Evolutionary conservation across 176 grass and related monocot species (phyloP).

Genomic region (Themeda triandra): DNA sequence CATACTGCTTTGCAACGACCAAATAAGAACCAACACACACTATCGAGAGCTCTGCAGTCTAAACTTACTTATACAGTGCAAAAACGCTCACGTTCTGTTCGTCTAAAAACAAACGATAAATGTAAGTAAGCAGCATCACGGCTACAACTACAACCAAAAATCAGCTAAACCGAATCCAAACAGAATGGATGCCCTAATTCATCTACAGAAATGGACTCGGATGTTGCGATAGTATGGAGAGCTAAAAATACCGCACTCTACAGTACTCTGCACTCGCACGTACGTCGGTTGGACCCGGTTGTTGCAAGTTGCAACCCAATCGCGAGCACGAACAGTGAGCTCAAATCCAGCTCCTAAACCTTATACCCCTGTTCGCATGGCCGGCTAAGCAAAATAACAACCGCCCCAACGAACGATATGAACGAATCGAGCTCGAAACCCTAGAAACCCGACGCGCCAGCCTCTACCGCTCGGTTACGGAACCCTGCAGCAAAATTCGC

Average conservation of each 20-base stretch:
- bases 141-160: neutral
- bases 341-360: neutral
- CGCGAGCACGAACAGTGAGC: neutral
- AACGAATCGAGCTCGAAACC: slow-evolving; percentile 17
- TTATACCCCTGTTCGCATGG: neutral
- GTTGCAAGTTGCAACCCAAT: too few species aligned
- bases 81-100: neutral
- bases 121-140: neutral
- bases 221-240: neutral
- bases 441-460: slow-evolving; percentile 2
- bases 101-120: neutral
- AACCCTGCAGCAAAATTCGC: neutral
- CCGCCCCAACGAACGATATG: neutral
- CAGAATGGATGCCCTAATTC: neutral
- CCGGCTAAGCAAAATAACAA: neutral
- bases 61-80: neutral
- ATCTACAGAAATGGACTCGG: neutral
- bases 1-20: neutral
- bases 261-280: neutral
- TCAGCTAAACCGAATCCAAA: neutral
- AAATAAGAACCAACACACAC: neutral
- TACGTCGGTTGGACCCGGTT: neutral
- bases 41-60: neutral
- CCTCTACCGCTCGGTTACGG: neutral
- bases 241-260: neutral